Evolutionary conservation across 306 rosid species (phyloP), one percentile per base, ranked within the genome.

Genomic region (Cercis canadensis): DNA sequence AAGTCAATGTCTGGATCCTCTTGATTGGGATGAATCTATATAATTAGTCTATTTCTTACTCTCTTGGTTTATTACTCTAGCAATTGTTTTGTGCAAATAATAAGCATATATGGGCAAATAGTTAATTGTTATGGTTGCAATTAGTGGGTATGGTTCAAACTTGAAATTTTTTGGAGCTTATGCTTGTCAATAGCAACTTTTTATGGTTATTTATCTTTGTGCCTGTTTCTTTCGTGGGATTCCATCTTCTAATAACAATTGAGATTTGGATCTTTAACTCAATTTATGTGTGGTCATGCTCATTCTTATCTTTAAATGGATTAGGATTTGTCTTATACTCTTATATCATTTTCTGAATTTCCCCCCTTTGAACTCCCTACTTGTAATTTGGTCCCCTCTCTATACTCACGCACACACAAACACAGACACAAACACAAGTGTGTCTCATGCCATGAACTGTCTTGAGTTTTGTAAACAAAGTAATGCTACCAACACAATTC

Each of bases 181-280:
- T 74, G 71, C 49, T 59, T 65, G 50, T 67, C 47, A 72, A 11
- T 32, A 11, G 58, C 60, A 57, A 63, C 5, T 51, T 65, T 24
- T 55, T 53, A 67, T 75, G 76, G 74, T 47, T 71, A 67, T 65
- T 65, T 41, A 13, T 45, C 70, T 52, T 57, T 63, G 19, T 46
- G 74, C 53, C 44, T 78, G 80, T 78, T 75, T 51, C 75, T 77
- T 84, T 68, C 73, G 61, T 37, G 47, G 50, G 80, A 77, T 79
- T 77, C 47, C 62, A 69, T 74, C 19, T 65, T 73, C 67, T 54
- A 80, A 75, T 57, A 50, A 32, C 31, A 76, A 52, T 73, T 79
- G 57, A 34, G 11, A 53, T 62, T 17, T 33, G 17, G 11, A 24
- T 70, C 69, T n/a, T 24, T 3, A 24, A 3, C 29, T 24, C 29